Evolutionary conservation across 2,329 filamentous ascomycete genomes (phyloP).

Genomic region (Ophiostoma novo-ulmi): DNA sequence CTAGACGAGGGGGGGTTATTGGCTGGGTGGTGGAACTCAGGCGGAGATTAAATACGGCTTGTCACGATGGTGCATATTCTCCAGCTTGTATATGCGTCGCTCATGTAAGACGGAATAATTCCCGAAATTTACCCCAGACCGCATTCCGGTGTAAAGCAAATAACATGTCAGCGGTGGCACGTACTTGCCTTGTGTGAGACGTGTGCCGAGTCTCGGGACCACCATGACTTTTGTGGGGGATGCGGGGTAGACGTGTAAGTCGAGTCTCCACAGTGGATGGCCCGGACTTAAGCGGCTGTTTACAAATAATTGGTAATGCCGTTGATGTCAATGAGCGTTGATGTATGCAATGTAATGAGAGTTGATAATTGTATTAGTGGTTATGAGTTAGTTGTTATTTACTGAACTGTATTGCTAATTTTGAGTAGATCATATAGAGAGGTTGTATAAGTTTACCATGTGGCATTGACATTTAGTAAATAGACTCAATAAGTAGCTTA

Average conservation of each 20-base stretch:
- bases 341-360: no score
- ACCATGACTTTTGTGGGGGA: neutral
- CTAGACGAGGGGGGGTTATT: neutral
- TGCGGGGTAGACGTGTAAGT: conserved; percentile 9
- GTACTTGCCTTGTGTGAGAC: neutral
- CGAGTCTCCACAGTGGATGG: neutral
- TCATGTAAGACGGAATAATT: neutral
- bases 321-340: neutral
- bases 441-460: no score
- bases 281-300: neutral
- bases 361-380: no score
- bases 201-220: conserved; percentile 7
- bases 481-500: no score
- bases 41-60: neutral
- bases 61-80: neutral
- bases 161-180: neutral
- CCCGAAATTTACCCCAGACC: neutral
- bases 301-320: neutral
- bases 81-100: neutral
- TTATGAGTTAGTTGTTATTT: no score
- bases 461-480: no score
- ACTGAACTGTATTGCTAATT: no score
- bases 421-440: no score
- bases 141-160: neutral
- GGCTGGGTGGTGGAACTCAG: neutral